Evolutionary conservation across 164 flowering plant genomes (phyloP), one percentile per base, ranked within the genome.

Genomic region (Stephania japonica): DNA sequence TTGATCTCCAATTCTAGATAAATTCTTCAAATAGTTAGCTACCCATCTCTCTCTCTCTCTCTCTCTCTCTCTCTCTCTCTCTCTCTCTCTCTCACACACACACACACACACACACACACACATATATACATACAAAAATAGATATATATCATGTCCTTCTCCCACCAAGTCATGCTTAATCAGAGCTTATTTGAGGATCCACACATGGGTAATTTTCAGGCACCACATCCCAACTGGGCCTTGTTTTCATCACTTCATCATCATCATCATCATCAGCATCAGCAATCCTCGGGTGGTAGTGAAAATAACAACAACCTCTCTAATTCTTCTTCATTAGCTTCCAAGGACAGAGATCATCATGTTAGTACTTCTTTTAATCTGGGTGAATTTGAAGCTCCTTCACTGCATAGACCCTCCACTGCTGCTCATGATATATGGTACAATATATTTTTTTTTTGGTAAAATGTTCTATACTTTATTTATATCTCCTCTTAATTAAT

Each of bases 351-450:
- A 73, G 79, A 80, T 69, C 21, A 49, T 18, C 21, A 49, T 18
- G 5, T 67, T 4, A 32, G 38, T 4, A 32, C 38, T 72, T 1
- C 76, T 41, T 38, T 56, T 69, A 66, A 69, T 68, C 38, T 78
- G 41, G 82, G 78, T 78, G 82, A 74, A 44, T 38, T 85, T 59
- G 86, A 82, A 18, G 76, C 79, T 69, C 79, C 82, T 66, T 78
- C 83, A 41, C 69, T 84, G 75, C 90, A 81, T 74, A 84, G 80
- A 80, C 77, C 87, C n/a, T 18, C 4, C 19, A 72, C 26, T 64
- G n/a, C 83, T 70, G 2, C 38, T 32, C 38, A 32, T 32, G 83
- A 82, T 83, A 74, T 78, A 42, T 90, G 95, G 95, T 90, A 86
- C 38, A 56, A 5, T 27, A 21, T 32, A 2, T 32, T 32, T 32